These are phyloP conservation scores for Fusarium musae DNA, from an alignment of 2,329 filamentous ascomycete genomes.

Conservation along the genomic window DNA sequence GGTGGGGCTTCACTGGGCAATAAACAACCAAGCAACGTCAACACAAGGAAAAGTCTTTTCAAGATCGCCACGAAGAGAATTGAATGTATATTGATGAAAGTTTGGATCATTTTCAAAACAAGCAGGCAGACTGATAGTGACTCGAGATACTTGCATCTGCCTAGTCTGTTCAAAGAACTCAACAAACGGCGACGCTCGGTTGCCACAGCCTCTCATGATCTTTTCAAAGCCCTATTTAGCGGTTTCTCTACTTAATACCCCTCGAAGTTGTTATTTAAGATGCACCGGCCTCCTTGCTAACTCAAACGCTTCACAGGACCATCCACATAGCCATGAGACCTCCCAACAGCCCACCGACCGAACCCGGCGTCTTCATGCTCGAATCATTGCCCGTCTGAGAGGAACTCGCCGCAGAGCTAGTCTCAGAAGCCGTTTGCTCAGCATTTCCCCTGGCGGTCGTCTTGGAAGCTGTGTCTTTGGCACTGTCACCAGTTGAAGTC, in stretches of 20 bases:
- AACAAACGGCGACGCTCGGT: background rate
- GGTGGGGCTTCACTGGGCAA: background rate
- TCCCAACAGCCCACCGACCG: background rate
- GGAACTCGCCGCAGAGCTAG: background rate
- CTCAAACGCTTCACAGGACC: background rate
- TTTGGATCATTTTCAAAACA: too few species aligned
- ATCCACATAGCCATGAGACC: conserved; percentile 3
- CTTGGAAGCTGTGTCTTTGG: background rate
- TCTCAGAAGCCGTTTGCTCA: background rate
- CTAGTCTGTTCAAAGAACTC: background rate
- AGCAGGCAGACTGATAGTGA: too few species aligned
- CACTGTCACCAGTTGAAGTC: background rate
- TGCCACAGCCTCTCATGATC: background rate
- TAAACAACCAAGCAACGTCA: background rate
- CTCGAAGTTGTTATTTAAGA: fast-evolving
- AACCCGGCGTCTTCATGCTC: background rate
- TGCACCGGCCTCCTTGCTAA: background rate
- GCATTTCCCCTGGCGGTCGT: background rate
- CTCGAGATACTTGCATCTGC: background rate
- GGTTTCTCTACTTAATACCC: fast-evolving
- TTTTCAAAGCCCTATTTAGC: too few species aligned
- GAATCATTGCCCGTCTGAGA: background rate
- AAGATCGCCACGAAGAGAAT: too few species aligned
- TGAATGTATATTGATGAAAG: fast-evolving
- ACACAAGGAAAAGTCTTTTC: background rate